Evolutionary conservation across 1,284 basidiomycete species (phyloP), one percentile per base, ranked within the genome.

Genomic region (Ceraceosorus guamensis): DNA sequence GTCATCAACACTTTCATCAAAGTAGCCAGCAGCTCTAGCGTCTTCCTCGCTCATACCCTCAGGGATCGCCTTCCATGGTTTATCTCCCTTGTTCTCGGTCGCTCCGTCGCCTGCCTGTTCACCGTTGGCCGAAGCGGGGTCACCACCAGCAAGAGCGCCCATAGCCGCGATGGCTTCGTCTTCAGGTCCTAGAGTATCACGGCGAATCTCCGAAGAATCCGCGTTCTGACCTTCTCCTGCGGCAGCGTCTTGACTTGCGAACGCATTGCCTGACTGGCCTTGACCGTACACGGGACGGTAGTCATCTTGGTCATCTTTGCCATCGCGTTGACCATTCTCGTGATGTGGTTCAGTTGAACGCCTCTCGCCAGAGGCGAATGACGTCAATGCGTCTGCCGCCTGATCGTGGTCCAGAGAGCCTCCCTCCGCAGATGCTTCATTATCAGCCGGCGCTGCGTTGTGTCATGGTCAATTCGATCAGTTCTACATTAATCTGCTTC

Each of bases 311-410:
- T 46, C 56, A 1, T 50, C 56, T 2, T 48, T 53, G 1, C 54
- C 14, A 18, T 37, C 8, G 34, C 46, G 14, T 49, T 54, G 34
- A 49, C 55, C 2, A 52, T 51, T 39, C 47, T 50, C 18, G 41
- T 32, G 41, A 14, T 53, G 53, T n/a, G 61, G 24, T 24, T 24
- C 24, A 24, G 24, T 24, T 24, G 24, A 58, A 30, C 68, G 70
- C 56, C 70, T 72, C 53, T 70, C 68, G 1, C 59, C 60, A 10
- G 62, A 62, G 5, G 69, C 71, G 47, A 71, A 67, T 49, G 61
- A 64, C 2, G 66, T 73, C 33, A 71, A 56, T 18, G 70, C 66
- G 48, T 64, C 64, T 1, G 71, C 69, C 5, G 69, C 67, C 50
- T 71, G 70, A 1, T 66, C 70, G 10, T 70, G 39, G 31, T 62